phyloP scores from a whole-genome alignment of 2,329 filamentous ascomycete genomes.

The Sclerotiophoma versabilis region DNA sequence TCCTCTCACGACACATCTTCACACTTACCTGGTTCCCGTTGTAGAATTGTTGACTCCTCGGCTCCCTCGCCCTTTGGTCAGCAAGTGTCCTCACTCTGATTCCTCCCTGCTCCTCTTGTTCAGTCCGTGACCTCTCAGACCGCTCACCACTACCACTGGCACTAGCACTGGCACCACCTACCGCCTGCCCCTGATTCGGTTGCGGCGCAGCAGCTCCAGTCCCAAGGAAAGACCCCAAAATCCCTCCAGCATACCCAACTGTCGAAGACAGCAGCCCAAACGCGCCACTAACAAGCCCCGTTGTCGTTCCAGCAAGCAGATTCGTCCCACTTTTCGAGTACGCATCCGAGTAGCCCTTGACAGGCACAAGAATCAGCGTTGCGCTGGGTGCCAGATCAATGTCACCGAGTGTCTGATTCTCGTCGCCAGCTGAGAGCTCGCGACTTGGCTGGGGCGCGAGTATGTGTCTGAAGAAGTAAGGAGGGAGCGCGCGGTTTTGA shows the following conservation, averaged over 20 bases:
- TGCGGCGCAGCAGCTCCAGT: conserved; percentile 13
- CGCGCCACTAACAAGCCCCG: conserved; percentile 43
- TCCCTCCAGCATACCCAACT: conserved; percentile 43
- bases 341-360: conserved; percentile 66
- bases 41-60: conserved; percentile 73
- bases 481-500: conserved; percentile 49
- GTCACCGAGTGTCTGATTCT: conserved; percentile 70
- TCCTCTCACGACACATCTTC: too few species aligned
- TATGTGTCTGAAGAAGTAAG: conserved; percentile 86
- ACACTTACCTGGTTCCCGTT: conserved; percentile 84
- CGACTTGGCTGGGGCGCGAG: conserved; percentile 79
- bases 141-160: conserved; percentile 18
- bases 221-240: conserved; percentile 41
- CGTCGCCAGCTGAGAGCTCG: conserved; percentile 76
- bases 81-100: conserved; percentile 54
- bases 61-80: conserved; percentile 59
- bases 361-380: conserved; percentile 81
- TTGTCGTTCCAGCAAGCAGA: conserved; percentile 38
- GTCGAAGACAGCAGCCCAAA: conserved; percentile 45
- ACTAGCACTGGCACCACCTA: conserved; percentile 17
- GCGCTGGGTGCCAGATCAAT: conserved; percentile 79
- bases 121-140: conserved; percentile 17
- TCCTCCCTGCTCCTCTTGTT: conserved; percentile 26
- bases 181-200: conserved; percentile 18
- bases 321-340: conserved; percentile 55